These are phyloP conservation scores for Talaromyces rugulosus DNA, from an alignment of 2,329 filamentous ascomycete species.

Conservation along the genomic window DNA sequence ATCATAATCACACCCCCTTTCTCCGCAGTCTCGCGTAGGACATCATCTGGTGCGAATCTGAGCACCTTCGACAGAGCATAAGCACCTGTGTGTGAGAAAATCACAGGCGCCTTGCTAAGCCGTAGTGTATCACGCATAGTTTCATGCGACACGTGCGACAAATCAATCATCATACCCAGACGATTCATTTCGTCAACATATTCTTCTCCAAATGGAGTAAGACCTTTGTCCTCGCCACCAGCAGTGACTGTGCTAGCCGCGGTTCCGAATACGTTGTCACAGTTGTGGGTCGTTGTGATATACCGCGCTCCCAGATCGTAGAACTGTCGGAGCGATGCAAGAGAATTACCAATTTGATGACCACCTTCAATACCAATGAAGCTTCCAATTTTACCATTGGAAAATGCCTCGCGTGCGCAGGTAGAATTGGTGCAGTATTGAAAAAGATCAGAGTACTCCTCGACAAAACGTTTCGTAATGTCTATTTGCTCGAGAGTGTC, in stretches of 20 bases:
- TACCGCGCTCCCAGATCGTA: constrained; percentile 19
- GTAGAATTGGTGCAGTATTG: constrained; percentile 17
- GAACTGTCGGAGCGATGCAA: constrained; percentile 16
- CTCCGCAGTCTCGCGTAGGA: constrained; percentile 15
- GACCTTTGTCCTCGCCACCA: constrained; percentile 16
- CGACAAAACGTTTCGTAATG: constrained; percentile 17
- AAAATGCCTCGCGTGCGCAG: constrained; percentile 18
- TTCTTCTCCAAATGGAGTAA: constrained; percentile 20
- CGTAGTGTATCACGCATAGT: constrained; percentile 21
- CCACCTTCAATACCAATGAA: constrained; percentile 23
- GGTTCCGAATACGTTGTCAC: constrained; percentile 25
- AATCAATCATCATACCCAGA: constrained; percentile 25
- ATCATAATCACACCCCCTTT: constrained; percentile 24
- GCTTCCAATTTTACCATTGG: constrained; percentile 17
- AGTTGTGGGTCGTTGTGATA: constrained; percentile 23
- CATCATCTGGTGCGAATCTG: constrained; percentile 21
- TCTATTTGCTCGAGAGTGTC: constrained; percentile 23
- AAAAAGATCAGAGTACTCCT: constrained; percentile 16
- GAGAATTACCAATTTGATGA: constrained; percentile 24
- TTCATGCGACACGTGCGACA: constrained; percentile 23
- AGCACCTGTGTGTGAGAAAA: constrained; percentile 20
- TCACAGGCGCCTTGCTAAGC: constrained; percentile 21
- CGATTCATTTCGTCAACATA: constrained; percentile 25
- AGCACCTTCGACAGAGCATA: constrained; percentile 12
- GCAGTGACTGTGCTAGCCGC: constrained; percentile 13